Percentiles rank a stretch among this genome's conserved stretches.
These are phyloP conservation scores for Stipa capillata DNA, from an alignment of 176 grass and related monocot species.

Conservation along the genomic window DNA sequence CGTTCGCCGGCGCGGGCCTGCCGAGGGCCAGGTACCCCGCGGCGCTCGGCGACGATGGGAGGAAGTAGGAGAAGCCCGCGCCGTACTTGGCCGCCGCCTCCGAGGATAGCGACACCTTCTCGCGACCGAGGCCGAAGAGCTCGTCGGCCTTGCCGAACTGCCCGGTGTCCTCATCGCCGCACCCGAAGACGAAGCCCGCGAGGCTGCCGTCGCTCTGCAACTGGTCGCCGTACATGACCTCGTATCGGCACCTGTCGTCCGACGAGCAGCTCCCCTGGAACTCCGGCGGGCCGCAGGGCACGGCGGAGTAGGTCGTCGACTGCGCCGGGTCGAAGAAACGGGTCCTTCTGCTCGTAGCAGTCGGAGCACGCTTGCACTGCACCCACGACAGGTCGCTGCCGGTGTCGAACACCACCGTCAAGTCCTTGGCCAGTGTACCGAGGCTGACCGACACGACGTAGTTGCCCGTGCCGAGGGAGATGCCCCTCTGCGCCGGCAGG, in stretches of 20 bases:
- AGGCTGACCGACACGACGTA: slow-evolving; percentile 65
- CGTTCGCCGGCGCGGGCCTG: neutral
- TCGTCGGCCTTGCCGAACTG: slow-evolving; percentile 54
- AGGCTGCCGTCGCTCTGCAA: slow-evolving; percentile 56
- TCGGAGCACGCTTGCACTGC: slow-evolving; percentile 49
- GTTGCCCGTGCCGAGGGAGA: slow-evolving; percentile 50
- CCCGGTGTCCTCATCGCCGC: slow-evolving; percentile 42
- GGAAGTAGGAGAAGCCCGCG: slow-evolving; percentile 70
- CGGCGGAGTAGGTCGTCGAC: slow-evolving; percentile 43
- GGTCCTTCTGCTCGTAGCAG: slow-evolving; percentile 71
- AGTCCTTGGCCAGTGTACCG: slow-evolving; percentile 45
- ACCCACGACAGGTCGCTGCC: slow-evolving; percentile 90
- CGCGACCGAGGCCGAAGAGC: slow-evolving; percentile 60
- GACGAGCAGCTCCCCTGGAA: slow-evolving; percentile 39
- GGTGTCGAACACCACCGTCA: slow-evolving; percentile 68
- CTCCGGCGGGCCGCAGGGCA: slow-evolving; percentile 27
- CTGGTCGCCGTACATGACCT: slow-evolving; percentile 59
- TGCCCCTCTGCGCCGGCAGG: slow-evolving; percentile 41
- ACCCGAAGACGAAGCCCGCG: slow-evolving; percentile 62
- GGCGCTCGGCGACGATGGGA: slow-evolving; percentile 40
- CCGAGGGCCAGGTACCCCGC: slow-evolving; percentile 57
- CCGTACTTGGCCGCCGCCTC: slow-evolving; percentile 55
- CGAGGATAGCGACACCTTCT: slow-evolving; percentile 51
- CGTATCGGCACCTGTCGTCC: slow-evolving; percentile 38
- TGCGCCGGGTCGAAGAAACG: slow-evolving; percentile 63